These are phyloP conservation scores for Thozetella sp. DNA, from an alignment of 495 filamentous ascomycete species.

Conservation along the genomic window DNA sequence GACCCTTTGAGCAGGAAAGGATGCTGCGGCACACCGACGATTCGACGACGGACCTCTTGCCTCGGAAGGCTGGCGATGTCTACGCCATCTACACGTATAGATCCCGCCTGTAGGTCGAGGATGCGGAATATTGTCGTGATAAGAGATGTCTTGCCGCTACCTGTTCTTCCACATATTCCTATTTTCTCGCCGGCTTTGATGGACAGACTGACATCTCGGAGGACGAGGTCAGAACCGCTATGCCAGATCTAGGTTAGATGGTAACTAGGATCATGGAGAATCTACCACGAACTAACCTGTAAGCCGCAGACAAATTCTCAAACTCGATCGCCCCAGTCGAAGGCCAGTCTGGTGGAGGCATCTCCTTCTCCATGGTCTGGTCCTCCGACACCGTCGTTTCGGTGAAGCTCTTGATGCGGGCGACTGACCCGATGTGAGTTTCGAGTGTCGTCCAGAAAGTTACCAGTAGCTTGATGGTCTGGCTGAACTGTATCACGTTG, in stretches of 20 bases:
- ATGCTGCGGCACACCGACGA: slow-evolving; percentile 49
- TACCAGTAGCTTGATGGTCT: slow-evolving; percentile 36
- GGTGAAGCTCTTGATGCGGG: slow-evolving; percentile 44
- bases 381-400: slow-evolving; percentile 35
- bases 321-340: slow-evolving; percentile 31
- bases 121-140: slow-evolving; percentile 36
- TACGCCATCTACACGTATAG: slow-evolving; percentile 35
- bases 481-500: slow-evolving; percentile 29
- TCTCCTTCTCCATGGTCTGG: slow-evolving; percentile 15
- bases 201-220: slow-evolving; percentile 32
- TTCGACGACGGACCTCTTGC: slow-evolving; percentile 26
- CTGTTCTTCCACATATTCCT: slow-evolving; percentile 31
- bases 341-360: slow-evolving; percentile 36
- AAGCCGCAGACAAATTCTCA: slow-evolving; percentile 32
- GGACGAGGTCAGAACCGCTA: slow-evolving; percentile 19
- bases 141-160: slow-evolving; percentile 42
- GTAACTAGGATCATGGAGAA: neutral
- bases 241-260: neutral
- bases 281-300: slow-evolving; percentile 14
- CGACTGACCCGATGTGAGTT: slow-evolving; percentile 53
- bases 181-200: slow-evolving; percentile 39
- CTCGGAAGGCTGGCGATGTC: slow-evolving; percentile 31
- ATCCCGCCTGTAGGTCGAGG: slow-evolving; percentile 24
- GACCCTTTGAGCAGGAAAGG: slow-evolving; percentile 42
- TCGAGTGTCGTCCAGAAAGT: slow-evolving; percentile 51